Evolutionary conservation across 495 filamentous ascomycete species (phyloP).

Genomic region (Annulohypoxylon maeteangense): DNA sequence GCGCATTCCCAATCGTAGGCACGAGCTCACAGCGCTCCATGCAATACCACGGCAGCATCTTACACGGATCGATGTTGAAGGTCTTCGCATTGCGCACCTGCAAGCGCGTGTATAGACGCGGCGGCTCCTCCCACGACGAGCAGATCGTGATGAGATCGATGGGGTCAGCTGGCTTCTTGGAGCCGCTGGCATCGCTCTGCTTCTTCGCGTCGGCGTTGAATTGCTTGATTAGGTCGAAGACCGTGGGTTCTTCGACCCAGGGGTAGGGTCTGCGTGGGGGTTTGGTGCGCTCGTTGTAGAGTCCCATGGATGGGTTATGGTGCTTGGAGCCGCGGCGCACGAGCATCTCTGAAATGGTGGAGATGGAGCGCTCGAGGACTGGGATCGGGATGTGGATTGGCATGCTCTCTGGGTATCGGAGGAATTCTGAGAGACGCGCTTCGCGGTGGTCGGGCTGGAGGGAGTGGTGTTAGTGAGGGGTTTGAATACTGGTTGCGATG

Average conservation of each 20-base stretch:
- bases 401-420: neutral
- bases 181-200: too few species aligned
- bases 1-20: neutral
- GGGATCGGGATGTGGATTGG: neutral
- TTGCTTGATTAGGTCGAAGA: neutral
- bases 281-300: neutral
- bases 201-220: neutral
- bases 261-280: neutral
- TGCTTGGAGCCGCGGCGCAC: neutral
- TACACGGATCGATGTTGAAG: neutral
- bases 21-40: neutral
- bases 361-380: neutral
- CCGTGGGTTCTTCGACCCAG: neutral
- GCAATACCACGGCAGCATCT: neutral
- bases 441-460: neutral
- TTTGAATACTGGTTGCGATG: too few species aligned
- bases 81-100: neutral
- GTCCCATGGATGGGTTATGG: neutral
- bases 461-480: too few species aligned
- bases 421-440: neutral
- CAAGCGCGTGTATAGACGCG: neutral
- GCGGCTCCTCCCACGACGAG: neutral
- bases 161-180: neutral
- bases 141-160: neutral
- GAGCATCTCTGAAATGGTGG: neutral